Evolutionary conservation across 495 filamentous ascomycete genomes (phyloP).

Genomic region (Daldinia vernicosa): DNA sequence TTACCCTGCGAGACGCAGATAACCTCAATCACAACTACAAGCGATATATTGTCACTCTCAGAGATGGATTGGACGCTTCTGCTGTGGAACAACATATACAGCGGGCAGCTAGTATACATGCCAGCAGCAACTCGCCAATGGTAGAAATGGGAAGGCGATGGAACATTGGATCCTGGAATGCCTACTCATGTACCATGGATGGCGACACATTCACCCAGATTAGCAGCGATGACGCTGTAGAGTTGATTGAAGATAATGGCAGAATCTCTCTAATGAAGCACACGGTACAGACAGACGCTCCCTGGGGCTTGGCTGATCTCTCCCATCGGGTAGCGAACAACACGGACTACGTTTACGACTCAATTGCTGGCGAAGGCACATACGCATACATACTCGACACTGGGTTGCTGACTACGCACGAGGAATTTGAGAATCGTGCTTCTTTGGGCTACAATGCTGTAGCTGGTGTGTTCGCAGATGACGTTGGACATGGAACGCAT

Average conservation of each 20-base stretch:
- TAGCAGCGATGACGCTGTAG: constrained; percentile 50
- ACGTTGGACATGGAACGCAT: constrained; percentile 71
- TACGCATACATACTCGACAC: constrained; percentile 67
- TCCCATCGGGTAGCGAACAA: constrained; percentile 57
- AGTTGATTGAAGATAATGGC: constrained; percentile 37
- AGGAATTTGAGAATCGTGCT: constrained; percentile 64
- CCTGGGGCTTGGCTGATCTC: constrained; percentile 68
- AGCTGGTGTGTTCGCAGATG: constrained; percentile 53
- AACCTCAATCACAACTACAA: constrained; percentile 45
- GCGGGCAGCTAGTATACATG: constrained; percentile 45
- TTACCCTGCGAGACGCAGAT: constrained; percentile 12
- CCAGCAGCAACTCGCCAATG: constrained; percentile 46
- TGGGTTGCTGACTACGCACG: constrained; percentile 62
- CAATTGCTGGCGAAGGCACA: constrained; percentile 60
- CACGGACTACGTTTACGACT: constrained; percentile 67
- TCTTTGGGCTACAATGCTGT: constrained; percentile 63
- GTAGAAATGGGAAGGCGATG: constrained; percentile 49
- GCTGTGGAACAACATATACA: constrained; percentile 49
- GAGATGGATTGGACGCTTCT: constrained; percentile 49
- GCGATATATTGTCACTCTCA: constrained; percentile 64
- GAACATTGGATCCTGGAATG: constrained; percentile 51
- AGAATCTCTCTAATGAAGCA: constrained; percentile 36
- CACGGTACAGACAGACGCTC: constrained; percentile 55
- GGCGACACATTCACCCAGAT: constrained; percentile 48
- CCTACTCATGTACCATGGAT: constrained; percentile 53